These are phyloP conservation scores for Theileria annulata DNA, from an alignment of 169 alveolate genomes.

Conservation along the genomic window DNA sequence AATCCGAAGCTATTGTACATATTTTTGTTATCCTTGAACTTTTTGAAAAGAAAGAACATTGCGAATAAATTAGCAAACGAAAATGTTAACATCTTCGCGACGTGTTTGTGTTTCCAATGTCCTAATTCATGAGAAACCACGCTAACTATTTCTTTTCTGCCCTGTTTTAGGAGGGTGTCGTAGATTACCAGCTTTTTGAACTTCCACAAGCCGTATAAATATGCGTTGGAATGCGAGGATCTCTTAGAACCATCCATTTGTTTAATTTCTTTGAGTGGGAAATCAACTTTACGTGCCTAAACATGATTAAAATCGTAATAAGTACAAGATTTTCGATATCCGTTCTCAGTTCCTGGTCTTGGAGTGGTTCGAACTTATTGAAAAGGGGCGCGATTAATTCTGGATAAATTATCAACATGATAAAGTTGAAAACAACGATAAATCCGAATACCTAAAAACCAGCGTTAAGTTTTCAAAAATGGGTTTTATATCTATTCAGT, in stretches of 20 bases:
- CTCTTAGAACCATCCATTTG: constrained; percentile 91
- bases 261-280: constrained; percentile 89
- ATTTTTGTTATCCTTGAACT: constrained; percentile 70
- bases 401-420: constrained; percentile 84
- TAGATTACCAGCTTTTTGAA: constrained; percentile 90
- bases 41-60: constrained; percentile 77
- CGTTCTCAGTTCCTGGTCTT: constrained; percentile 82
- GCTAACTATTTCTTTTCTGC: constrained; percentile 87
- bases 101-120: constrained; percentile 69
- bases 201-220: constrained; percentile 92
- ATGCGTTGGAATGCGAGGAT: constrained; percentile 93
- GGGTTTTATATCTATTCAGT: constrained; percentile 72
- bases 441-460: constrained; percentile 82
- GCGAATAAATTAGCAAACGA: constrained; percentile 68
- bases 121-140: constrained; percentile 87
- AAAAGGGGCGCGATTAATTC: constrained; percentile 91
- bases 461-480: constrained; percentile 88
- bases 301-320: constrained; percentile 2
- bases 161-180: constrained; percentile 88
- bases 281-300: constrained; percentile 71
- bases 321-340: constrained; percentile 82
- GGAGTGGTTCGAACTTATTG: constrained; percentile 89
- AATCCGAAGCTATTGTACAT: constrained; percentile 86
- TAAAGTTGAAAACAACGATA: constrained; percentile 74
- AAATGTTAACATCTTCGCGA: constrained; percentile 14